phyloP scores from a whole-genome alignment of 176 grass and related monocot species.

The Musa itinerans region DNA sequence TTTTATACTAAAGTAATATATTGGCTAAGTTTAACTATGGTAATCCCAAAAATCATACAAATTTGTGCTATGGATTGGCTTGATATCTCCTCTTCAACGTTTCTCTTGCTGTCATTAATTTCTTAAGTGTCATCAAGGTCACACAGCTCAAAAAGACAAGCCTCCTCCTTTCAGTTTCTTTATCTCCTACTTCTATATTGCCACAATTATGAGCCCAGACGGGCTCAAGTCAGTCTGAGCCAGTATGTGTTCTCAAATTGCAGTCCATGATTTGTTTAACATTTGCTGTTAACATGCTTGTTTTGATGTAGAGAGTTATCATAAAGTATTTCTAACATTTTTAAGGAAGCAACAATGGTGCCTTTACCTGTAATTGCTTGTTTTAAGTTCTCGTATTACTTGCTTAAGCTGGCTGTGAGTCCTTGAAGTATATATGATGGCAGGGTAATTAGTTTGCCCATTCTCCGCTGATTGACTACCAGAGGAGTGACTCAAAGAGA shows the following conservation, averaged over 20 bases:
- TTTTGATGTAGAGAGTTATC: background rate
- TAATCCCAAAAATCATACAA: too few species aligned
- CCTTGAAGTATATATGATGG: conserved; percentile 87
- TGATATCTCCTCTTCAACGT: too few species aligned
- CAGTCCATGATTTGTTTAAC: background rate
- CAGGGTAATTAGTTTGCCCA: conserved; percentile 42
- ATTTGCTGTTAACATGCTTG: background rate
- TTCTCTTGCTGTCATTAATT: too few species aligned
- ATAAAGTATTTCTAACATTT: background rate
- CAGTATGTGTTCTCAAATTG: background rate
- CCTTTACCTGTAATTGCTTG: conserved; percentile 71
- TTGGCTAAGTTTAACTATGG: too few species aligned
- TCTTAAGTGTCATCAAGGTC: too few species aligned
- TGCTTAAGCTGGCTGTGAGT: conserved; percentile 95
- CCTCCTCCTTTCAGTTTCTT: background rate
- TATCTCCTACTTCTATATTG: background rate
- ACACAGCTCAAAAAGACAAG: too few species aligned
- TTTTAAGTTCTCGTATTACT: conserved; percentile 88
- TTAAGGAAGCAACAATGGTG: background rate
- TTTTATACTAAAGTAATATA: too few species aligned
- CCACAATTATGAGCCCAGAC: background rate
- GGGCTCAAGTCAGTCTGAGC: background rate
- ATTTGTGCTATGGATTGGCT: too few species aligned
- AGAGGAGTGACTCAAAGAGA: conserved; percentile 38
- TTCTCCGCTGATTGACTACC: conserved; percentile 37